Base-by-base conservation (phyloP, 2,329 filamentous ascomycete genomes). In the Zymoseptoria brevis region DNA sequence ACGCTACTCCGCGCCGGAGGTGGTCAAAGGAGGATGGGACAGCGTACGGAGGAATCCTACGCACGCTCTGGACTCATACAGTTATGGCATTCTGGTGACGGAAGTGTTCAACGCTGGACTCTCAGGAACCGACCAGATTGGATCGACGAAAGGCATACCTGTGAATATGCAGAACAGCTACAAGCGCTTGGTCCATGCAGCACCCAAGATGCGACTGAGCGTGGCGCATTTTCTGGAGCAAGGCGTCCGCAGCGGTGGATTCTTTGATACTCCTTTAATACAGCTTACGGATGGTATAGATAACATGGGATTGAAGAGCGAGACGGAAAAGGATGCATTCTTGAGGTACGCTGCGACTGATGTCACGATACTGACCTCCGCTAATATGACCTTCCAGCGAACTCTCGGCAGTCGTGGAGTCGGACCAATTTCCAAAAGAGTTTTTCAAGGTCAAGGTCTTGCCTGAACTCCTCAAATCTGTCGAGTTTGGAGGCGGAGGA, bases 391-490 rank as follows among this genome's bases (percentile, higher is more conserved):
- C 45, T 62, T 59, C 66, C 62, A 82, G 79, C 65, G 90, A 96
- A 69, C 82, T 99, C 5, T 90, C 96, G 65, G 82, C 88, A 60
- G 81, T 96, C 4, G 69, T 69, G 19, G 70, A 72, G 51, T 88
- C 90, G 0, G 90, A 96, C 66, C 92, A 99, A 73, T 96, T 97
- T 62, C 94, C 94, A 0, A 93, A 96, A 71, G 94, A 97, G 60
- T 99, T 96, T 74, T 96, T 97, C 80, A 96, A 95, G 72, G 89
- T 96, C 82, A 99, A 97, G 71, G 86, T 99, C 3, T 80, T 99
- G 8, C 94, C 94, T 0, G 94, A 99, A 71, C 79, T 99, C 29
- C 81, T 99, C n/a, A 99, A 97, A 72, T 96, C 92, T 0, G 91
- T 97, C n/a, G 94, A 99, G 70, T 99, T 96, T 73, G 94, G 94